These are phyloP conservation scores for Paradendryphiella salina DNA, from an alignment of 2,329 filamentous ascomycete genomes.

Conservation along the genomic window DNA sequence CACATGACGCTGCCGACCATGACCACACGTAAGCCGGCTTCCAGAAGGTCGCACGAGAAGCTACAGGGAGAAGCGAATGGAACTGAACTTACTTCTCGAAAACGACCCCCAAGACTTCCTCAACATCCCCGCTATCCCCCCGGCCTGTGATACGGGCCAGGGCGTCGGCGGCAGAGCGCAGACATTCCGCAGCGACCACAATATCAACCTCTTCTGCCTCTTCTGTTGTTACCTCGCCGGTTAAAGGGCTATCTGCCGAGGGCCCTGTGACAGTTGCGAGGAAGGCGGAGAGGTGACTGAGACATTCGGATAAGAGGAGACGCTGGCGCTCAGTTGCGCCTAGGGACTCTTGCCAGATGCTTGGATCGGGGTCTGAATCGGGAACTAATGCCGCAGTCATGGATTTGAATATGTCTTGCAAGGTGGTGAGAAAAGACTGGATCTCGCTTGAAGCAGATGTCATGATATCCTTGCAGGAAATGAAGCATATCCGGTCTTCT, in stretches of 20 bases:
- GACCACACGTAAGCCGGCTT: conserved; percentile 13
- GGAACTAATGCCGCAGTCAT: conserved; percentile 64
- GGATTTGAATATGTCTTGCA: conserved; percentile 68
- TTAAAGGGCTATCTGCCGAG: conserved; percentile 6
- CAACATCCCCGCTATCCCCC: conserved; percentile 84
- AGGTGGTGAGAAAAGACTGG: conserved; percentile 65
- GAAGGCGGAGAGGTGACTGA: conserved; percentile 73
- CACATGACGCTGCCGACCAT: not conserved
- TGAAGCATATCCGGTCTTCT: conserved; percentile 57
- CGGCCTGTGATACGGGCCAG: conserved; percentile 81
- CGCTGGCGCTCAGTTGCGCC: conserved; percentile 90
- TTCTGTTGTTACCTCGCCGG: not conserved
- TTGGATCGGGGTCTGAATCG: conserved; percentile 57
- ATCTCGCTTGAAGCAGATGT: conserved; percentile 64
- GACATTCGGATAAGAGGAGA: conserved; percentile 75
- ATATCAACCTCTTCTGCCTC: conserved; percentile 67
- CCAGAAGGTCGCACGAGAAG: not conserved
- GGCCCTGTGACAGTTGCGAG: conserved; percentile 57
- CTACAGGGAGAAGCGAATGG: not conserved
- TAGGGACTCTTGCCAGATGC: conserved; percentile 78
- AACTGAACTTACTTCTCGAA: conserved; percentile 81
- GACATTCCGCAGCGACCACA: conserved; percentile 85
- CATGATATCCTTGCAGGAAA: conserved; percentile 72
- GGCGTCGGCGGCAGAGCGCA: conserved; percentile 59
- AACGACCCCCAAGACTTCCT: conserved; percentile 93